These are phyloP conservation scores for Circinella minor DNA, from an alignment of 371 early-diverging fungal species.

Conservation along the genomic window DNA sequence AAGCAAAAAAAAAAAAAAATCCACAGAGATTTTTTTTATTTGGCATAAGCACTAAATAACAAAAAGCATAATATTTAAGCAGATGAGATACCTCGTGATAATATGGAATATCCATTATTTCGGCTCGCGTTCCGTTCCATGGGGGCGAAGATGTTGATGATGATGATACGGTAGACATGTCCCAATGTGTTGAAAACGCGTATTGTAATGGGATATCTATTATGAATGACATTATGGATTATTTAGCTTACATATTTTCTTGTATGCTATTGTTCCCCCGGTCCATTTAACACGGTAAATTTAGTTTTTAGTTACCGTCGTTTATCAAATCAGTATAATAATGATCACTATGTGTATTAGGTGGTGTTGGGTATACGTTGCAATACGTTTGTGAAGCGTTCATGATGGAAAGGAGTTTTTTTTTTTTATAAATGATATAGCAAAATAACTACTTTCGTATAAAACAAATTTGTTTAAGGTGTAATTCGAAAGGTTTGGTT, in stretches of 20 bases:
- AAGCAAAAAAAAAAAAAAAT: no score
- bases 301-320: not conserved
- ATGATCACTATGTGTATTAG: not conserved
- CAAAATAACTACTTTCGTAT: not conserved
- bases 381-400: not conserved
- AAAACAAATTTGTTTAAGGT: not conserved
- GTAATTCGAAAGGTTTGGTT: no score
- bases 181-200: not conserved
- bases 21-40: no score
- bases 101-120: not conserved
- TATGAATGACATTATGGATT: not conserved
- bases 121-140: constrained; percentile 4
- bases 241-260: not conserved
- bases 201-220: constrained; percentile 5
- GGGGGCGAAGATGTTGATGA: not conserved
- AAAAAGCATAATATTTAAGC: not conserved
- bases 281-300: not conserved
- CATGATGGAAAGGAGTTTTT: not conserved
- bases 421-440: not conserved
- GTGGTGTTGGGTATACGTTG: not conserved
- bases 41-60: no score
- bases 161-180: not conserved
- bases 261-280: not conserved
- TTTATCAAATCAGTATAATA: not conserved
- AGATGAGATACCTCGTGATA: constrained; percentile 10